Evolutionary conservation across 768 basidiomycete genomes (phyloP).

Genomic region (Suillus discolor): DNA sequence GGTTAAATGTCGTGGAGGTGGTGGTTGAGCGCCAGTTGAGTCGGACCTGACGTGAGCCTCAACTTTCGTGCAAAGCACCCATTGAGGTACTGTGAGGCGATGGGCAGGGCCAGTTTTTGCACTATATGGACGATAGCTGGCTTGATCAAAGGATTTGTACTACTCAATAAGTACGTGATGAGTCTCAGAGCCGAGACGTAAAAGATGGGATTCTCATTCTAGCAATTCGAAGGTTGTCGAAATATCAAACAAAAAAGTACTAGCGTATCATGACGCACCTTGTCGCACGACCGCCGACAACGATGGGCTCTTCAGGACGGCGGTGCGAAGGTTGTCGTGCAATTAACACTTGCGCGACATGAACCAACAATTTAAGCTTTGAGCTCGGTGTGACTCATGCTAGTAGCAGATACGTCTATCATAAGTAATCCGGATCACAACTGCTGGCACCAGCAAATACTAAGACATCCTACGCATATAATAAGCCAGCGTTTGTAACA

Average conservation of each 20-base stretch:
- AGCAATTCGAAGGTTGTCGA: not conserved
- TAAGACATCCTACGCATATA: not conserved
- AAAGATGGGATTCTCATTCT: not conserved
- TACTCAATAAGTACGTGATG: not conserved
- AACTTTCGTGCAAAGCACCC: not conserved
- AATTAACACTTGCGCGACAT: not conserved
- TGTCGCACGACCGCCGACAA: not conserved
- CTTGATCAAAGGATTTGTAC: not conserved
- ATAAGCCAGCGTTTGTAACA: not conserved
- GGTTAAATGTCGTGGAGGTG: not conserved
- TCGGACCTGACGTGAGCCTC: not conserved
- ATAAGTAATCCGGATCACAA: not conserved
- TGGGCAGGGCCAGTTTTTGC: not conserved
- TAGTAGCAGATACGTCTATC: not conserved
- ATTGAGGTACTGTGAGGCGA: not conserved
- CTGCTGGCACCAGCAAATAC: not conserved
- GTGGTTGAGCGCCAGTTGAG: not conserved
- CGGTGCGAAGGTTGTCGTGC: not conserved
- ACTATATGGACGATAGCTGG: not conserved
- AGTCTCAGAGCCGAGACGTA: not conserved
- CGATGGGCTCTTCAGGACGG: not conserved
- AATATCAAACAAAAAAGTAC: not conserved
- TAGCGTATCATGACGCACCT: not conserved
- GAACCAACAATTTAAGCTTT: not conserved
- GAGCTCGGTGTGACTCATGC: not conserved